These are phyloP conservation scores for Sophora flavescens DNA, from an alignment of 306 rosid species.

Conservation along the genomic window DNA sequence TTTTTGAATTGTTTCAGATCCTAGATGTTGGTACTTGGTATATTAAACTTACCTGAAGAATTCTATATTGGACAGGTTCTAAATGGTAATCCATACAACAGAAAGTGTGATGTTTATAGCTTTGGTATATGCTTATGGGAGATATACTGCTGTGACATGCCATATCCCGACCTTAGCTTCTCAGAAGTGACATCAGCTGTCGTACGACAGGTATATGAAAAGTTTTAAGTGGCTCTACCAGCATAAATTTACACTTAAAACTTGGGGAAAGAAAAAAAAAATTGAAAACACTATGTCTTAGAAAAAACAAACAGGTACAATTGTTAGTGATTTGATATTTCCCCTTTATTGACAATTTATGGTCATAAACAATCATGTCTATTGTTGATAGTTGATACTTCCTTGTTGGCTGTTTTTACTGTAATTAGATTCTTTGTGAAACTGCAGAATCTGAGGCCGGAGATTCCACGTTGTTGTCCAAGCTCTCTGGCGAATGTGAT, in stretches of 20 bases:
- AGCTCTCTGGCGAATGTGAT: slow-evolving; percentile 94
- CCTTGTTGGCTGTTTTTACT: background rate
- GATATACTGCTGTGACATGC: slow-evolving; percentile 98
- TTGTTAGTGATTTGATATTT: background rate
- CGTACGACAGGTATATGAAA: slow-evolving; percentile 78
- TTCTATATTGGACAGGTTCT: slow-evolving; percentile 75
- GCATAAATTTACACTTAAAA: slow-evolving; percentile 10
- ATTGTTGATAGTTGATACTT: background rate
- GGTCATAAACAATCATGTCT: background rate
- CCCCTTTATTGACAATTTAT: background rate
- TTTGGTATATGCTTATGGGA: slow-evolving; percentile 98
- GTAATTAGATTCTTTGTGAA: slow-evolving; percentile 35
- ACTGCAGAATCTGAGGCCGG: slow-evolving; percentile 95
- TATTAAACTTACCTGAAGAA: slow-evolving; percentile 46
- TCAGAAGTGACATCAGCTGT: slow-evolving; percentile 97
- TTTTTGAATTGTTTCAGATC: slow-evolving; percentile 41
- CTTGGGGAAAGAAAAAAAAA: background rate
- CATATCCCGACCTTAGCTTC: slow-evolving; percentile 97
- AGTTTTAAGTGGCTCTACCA: slow-evolving; percentile 27
- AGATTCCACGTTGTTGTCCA: slow-evolving; percentile 99
- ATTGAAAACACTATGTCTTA: background rate
- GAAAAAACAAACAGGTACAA: background rate
- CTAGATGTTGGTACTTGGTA: background rate
- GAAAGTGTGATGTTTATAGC: slow-evolving; percentile 96
- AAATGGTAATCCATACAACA: slow-evolving; percentile 91